Percentiles rank a stretch among this genome's conserved stretches.
phyloP scores from a whole-genome alignment of 768 basidiomycete species.

The Suillus occidentalis region DNA sequence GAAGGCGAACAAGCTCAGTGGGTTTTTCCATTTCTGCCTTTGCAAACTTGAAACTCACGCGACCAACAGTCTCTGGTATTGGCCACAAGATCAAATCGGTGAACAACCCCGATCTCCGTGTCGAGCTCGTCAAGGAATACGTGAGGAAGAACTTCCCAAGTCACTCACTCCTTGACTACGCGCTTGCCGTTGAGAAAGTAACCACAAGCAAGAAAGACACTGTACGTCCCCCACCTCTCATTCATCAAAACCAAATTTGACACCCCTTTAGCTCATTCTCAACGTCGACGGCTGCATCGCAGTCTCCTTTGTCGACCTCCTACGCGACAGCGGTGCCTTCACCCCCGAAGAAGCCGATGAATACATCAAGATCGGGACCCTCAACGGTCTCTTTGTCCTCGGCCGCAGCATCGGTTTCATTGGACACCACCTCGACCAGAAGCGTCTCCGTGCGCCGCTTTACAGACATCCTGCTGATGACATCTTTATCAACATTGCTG shows the following conservation, averaged over 20 bases:
- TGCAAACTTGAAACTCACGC: not conserved
- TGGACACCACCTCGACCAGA: conserved; percentile 95
- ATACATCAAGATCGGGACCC: conserved; percentile 94
- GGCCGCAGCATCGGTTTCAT: conserved; percentile 98
- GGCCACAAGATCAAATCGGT: conserved; percentile 99
- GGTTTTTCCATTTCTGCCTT: conserved; percentile 29
- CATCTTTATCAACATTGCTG: conserved; percentile 94
- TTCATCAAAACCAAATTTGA: too few relatives aligned
- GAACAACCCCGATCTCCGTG: conserved; percentile 92
- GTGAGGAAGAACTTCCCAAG: conserved; percentile 95
- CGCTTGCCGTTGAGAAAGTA: conserved; percentile 95
- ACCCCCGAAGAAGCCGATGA: conserved; percentile 94
- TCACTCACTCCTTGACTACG: conserved; percentile 90
- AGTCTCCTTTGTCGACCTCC: conserved; percentile 93
- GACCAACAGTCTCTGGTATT: conserved; percentile 80
- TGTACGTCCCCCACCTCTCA: conserved; percentile 32
- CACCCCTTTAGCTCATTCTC: conserved; percentile 67
- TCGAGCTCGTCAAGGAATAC: conserved; percentile 94
- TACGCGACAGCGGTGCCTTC: conserved; percentile 92
- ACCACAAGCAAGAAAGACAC: conserved; percentile 98
- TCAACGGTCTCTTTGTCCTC: conserved; percentile 96
- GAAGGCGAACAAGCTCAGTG: conserved; percentile 92
- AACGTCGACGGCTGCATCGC: conserved; percentile 97
- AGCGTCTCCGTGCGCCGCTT: conserved; percentile 86
- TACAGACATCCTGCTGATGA: conserved; percentile 96